A percentile compares a stretch with the other conserved stretches of the same genome.
Conservation (phyloP, 352 stramenopile genomes). For the Phytophthora citrophthora region DNA sequence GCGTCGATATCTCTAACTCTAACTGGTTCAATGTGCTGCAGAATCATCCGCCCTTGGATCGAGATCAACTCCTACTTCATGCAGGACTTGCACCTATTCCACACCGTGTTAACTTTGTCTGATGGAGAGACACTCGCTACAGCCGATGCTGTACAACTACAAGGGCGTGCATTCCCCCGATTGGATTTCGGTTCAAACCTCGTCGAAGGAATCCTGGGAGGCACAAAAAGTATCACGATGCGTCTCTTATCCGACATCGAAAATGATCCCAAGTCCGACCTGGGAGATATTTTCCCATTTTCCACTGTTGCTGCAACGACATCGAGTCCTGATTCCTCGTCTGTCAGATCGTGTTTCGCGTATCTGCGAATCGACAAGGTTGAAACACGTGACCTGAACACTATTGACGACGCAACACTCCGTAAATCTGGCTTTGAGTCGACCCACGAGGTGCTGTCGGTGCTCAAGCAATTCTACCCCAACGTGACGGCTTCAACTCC, state of each 20-base stretch:
- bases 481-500: conserved; percentile 47
- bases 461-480: conserved; percentile 68
- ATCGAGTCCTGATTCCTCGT: not conserved
- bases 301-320: conserved; percentile 53
- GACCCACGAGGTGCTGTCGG: conserved; percentile 41
- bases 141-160: conserved; percentile 24
- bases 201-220: conserved; percentile 44
- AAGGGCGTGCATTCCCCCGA: conserved; percentile 30
- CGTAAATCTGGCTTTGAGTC: conserved; percentile 53
- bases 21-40: conserved; percentile 12
- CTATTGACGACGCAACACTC: conserved; percentile 42
- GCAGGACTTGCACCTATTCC: conserved; percentile 53
- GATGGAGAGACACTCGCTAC: conserved; percentile 1
- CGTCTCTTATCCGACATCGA: conserved; percentile 57
- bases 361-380: conserved; percentile 54
- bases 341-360: conserved; percentile 44
- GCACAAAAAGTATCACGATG: conserved; percentile 73
- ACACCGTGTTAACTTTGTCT: conserved; percentile 18
- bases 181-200: conserved; percentile 67
- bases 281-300: conserved; percentile 40
- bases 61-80: conserved; percentile 70
- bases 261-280: conserved; percentile 62
- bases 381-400: conserved; percentile 30
- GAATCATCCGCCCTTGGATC: conserved; percentile 71
- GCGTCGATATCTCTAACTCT: not conserved